Conservation (phyloP, 2,329 filamentous ascomycete genomes). For the Arthrobotrys pseudoclavata region DNA sequence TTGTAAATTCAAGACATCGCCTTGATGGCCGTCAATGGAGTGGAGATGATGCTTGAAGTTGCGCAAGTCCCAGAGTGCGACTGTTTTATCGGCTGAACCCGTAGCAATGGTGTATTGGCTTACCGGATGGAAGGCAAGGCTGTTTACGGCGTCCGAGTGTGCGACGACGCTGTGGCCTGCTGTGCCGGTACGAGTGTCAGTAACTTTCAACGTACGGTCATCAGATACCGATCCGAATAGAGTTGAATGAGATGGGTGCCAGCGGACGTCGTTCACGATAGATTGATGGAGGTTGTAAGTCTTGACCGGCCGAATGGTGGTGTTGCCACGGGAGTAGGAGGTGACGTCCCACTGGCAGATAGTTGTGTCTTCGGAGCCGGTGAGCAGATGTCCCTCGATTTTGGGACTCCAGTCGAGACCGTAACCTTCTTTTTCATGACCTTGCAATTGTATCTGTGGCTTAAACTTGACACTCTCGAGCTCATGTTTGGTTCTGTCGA, state of each 20-base stretch:
- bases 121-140: conserved; percentile 92
- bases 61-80: conserved; percentile 94
- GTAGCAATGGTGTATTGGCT: conserved; percentile 93
- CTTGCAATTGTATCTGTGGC: conserved; percentile 85
- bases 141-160: conserved; percentile 93
- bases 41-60: conserved; percentile 92
- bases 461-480: conserved; percentile 76
- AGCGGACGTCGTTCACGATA: conserved; percentile 96
- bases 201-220: conserved; percentile 90
- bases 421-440: conserved; percentile 90
- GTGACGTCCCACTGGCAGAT: conserved; percentile 94
- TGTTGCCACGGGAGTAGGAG: conserved; percentile 78
- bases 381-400: conserved; percentile 82
- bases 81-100: conserved; percentile 93
- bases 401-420: conserved; percentile 94
- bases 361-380: conserved; percentile 91
- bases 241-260: conserved; percentile 86
- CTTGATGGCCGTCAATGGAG: conserved; percentile 86
- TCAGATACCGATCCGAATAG: conserved; percentile 95
- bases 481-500: conserved; percentile 94
- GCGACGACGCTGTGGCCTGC: conserved; percentile 74
- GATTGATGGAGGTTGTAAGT: conserved; percentile 85
- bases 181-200: conserved; percentile 81
- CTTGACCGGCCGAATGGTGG: conserved; percentile 77
- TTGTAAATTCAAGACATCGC: conserved; percentile 89